Evolutionary conservation across 495 filamentous ascomycete species (phyloP).

Genomic region (Penicillium psychrofluorescens): DNA sequence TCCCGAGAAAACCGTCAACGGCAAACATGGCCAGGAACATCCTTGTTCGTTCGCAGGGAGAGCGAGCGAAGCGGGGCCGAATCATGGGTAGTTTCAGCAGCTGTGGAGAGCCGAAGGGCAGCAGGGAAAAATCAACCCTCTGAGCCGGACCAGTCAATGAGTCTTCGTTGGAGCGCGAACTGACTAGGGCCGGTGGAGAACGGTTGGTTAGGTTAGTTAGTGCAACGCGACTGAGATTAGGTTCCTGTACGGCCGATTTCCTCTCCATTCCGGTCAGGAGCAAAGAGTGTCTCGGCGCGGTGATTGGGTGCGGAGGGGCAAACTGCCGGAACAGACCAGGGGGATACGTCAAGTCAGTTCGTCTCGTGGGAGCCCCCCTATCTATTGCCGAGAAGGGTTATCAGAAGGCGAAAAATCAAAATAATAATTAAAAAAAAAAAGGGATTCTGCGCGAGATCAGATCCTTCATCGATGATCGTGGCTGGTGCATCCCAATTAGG

Average conservation of each 20-base stretch:
- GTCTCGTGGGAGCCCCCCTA: slow-evolving; percentile 13
- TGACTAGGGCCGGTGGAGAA: neutral
- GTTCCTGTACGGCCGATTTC: slow-evolving; percentile 15
- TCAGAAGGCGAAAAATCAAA: no score
- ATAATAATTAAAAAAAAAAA: neutral
- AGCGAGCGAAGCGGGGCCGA: no score
- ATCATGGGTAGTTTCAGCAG: no score
- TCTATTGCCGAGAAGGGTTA: neutral
- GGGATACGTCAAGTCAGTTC: no score
- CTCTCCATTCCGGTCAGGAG: slow-evolving; percentile 1
- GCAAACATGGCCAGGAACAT: slow-evolving; percentile 3
- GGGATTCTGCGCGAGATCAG: slow-evolving; percentile 1
- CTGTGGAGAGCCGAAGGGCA: no score
- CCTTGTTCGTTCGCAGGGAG: neutral
- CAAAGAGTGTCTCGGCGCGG: neutral
- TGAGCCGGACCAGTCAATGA: neutral
- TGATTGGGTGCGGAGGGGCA: slow-evolving; percentile 11
- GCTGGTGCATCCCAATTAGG: no score
- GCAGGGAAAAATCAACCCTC: neutral
- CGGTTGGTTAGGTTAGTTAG: neutral
- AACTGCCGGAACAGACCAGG: slow-evolving; percentile 1
- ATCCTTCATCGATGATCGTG: no score
- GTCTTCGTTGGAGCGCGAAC: no score
- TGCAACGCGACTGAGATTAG: slow-evolving; percentile 11
- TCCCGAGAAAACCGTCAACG: slow-evolving; percentile 21